phyloP scores from a whole-genome alignment of 1,139 yeast species.

The Hyphopichia khmerensis region DNA sequence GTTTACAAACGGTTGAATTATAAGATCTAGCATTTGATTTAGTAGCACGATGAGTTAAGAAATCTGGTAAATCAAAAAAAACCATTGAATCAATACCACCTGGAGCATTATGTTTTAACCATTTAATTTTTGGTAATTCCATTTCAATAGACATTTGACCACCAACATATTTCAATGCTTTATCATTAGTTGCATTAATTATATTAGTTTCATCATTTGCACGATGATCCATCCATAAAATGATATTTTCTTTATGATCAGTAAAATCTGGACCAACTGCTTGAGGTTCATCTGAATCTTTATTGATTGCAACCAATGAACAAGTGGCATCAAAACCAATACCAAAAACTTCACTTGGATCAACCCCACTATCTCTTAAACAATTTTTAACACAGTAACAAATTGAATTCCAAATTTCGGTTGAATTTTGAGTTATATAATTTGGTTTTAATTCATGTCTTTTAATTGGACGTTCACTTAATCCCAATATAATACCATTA shows the following conservation, averaged over 20 bases:
- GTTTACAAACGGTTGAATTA: conserved; percentile 93
- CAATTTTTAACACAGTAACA: conserved; percentile 78
- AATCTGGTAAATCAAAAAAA: conserved; percentile 92
- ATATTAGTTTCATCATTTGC: conserved; percentile 82
- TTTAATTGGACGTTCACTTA: conserved; percentile 76
- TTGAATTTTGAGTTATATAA: conserved; percentile 78
- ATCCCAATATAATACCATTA: conserved; percentile 76
- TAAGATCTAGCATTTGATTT: conserved; percentile 81
- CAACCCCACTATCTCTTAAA: conserved; percentile 70
- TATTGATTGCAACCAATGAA: conserved; percentile 79
- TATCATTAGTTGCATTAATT: conserved; percentile 79
- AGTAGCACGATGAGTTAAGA: conserved; percentile 85
- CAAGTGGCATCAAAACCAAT: conserved; percentile 98
- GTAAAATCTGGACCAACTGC: conserved; percentile 91
- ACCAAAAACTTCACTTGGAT: conserved; percentile 68
- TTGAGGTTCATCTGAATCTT: conserved; percentile 64
- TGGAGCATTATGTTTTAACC: conserved; percentile 89
- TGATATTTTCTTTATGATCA: conserved; percentile 73
- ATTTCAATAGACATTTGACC: conserved; percentile 97
- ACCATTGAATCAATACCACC: conserved; percentile 64
- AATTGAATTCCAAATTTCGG: conserved; percentile 91
- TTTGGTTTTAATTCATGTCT: conserved; percentile 72
- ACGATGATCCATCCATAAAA: conserved; percentile 98
- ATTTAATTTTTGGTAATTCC: conserved; percentile 96
- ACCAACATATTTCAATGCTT: conserved; percentile 85